phyloP scores from a whole-genome alignment of 179 eudicot species.

The Silene noctiflora region DNA sequence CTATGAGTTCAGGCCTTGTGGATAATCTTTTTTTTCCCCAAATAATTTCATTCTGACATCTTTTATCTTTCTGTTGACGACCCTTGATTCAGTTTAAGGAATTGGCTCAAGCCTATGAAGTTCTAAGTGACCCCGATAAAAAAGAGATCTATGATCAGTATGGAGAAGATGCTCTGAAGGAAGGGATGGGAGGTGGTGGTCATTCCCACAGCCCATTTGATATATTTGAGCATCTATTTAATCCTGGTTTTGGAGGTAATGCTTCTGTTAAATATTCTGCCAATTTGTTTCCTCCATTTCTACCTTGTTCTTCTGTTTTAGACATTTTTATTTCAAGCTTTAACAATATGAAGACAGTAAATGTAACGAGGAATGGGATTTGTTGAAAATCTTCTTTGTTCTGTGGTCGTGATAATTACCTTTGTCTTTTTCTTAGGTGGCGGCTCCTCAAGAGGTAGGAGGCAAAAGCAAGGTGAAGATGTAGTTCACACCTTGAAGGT shows the following conservation, averaged over 20 bases:
- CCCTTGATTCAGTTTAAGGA: constrained; percentile 32
- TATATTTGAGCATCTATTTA: constrained; percentile 30
- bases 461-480: constrained; percentile 42
- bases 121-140: constrained; percentile 38
- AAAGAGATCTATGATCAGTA: constrained; percentile 37
- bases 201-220: constrained; percentile 32
- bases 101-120: constrained; percentile 37
- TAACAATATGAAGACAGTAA: background rate
- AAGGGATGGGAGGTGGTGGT: constrained; percentile 39
- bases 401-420: background rate
- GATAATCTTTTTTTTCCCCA: background rate
- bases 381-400: background rate
- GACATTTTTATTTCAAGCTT: background rate
- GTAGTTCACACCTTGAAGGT: constrained; percentile 39
- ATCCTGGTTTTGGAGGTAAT: constrained; percentile 33
- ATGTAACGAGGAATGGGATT: background rate
- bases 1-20: background rate
- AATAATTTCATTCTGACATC: background rate
- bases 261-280: background rate
- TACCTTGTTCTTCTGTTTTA: constrained; percentile 1
- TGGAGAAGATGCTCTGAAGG: constrained; percentile 42
- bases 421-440: constrained; percentile 25
- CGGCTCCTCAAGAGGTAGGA: constrained; percentile 34
- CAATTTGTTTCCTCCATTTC: background rate
- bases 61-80: background rate